Percentiles rank a stretch among this genome's conserved stretches.
phyloP scores from a whole-genome alignment of 352 stramenopile genomes.

The Thraustochytrium sp. region DNA sequence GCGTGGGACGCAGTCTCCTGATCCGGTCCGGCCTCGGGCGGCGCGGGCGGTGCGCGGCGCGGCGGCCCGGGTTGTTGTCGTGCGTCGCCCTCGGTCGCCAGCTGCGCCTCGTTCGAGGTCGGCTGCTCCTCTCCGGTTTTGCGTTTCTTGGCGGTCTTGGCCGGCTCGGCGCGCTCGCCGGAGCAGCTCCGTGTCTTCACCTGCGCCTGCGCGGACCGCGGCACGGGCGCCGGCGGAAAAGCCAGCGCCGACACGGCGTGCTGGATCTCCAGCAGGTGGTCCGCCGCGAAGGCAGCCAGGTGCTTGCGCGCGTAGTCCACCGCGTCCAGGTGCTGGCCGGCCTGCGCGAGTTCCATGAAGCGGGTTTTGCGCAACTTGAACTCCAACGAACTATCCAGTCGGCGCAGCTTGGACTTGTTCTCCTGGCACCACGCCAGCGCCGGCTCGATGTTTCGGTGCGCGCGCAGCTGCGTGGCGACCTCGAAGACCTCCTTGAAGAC shows the following conservation, averaged over 20 bases:
- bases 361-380: not conserved
- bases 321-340: not conserved
- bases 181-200: not conserved
- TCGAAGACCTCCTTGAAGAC: not conserved
- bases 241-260: not conserved
- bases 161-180: not conserved
- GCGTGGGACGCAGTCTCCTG: not conserved
- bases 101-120: not conserved
- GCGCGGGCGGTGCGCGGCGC: not conserved
- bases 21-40: not conserved
- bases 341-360: not conserved
- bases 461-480: conserved; percentile 2
- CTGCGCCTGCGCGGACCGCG: not conserved
- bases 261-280: conserved; percentile 16
- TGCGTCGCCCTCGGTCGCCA: no score
- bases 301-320: conserved; percentile 23
- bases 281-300: not conserved
- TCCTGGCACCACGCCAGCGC: conserved; percentile 25
- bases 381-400: not conserved
- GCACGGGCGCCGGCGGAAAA: not conserved
- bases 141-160: not conserved
- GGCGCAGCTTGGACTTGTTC: conserved; percentile 1
- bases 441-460: not conserved
- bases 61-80: not conserved
- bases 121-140: not conserved